These are phyloP conservation scores for Cucurbitaria berberidis DNA, from an alignment of 2,329 filamentous ascomycete species.

Conservation along the genomic window DNA sequence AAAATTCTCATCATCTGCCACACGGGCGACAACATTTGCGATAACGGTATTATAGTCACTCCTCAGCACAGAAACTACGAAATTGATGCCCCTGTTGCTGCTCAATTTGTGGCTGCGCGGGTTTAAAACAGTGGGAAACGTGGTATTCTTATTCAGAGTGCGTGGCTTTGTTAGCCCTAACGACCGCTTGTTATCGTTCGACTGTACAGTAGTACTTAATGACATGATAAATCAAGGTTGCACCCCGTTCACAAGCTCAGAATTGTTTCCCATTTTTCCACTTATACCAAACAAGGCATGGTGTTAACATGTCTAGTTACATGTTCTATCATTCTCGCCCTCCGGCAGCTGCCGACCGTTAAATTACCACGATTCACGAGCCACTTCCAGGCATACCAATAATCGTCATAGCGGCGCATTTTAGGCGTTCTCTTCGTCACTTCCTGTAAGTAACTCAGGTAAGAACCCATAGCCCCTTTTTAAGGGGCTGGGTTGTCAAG, in stretches of 20 bases:
- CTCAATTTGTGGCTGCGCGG: conserved; percentile 27
- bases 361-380: background rate
- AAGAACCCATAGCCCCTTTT: background rate
- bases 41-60: conserved; percentile 32
- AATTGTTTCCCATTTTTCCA: background rate
- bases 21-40: conserved; percentile 44
- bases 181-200: background rate
- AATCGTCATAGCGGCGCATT: background rate
- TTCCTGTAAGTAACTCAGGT: background rate
- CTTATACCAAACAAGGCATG: background rate
- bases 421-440: background rate
- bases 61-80: conserved; percentile 34
- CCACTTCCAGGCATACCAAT: background rate
- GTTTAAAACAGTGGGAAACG: conserved; percentile 6
- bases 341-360: too few relatives aligned
- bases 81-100: conserved; percentile 31
- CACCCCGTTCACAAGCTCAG: background rate
- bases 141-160: background rate
- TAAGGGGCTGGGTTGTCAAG: background rate
- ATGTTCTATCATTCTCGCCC: too few relatives aligned
- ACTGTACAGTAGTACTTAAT: background rate
- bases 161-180: background rate
- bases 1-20: conserved; percentile 47
- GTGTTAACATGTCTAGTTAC: too few relatives aligned
- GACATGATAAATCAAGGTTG: background rate